phyloP scores from a whole-genome alignment of 2,329 filamentous ascomycete genomes.

The Cercospora zeae-maydis region DNA sequence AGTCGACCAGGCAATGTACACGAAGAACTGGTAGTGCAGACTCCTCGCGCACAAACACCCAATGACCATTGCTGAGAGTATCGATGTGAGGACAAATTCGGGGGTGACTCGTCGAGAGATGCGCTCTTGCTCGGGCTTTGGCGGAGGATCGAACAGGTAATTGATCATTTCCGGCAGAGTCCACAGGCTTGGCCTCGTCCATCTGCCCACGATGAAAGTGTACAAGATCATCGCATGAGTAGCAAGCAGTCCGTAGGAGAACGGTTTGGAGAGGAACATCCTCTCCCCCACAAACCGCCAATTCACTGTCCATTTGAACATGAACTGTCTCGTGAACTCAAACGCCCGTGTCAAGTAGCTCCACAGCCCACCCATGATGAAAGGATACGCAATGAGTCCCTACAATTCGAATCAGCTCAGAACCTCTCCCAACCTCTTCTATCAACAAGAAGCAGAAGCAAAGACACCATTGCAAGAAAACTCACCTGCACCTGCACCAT shows the following conservation, averaged over 20 bases:
- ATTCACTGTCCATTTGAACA: conserved; percentile 98
- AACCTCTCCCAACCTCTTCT: neutral
- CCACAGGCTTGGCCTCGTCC: conserved; percentile 66
- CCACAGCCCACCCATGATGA: conserved; percentile 59
- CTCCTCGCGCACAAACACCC: conserved; percentile 83
- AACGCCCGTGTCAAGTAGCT: conserved; percentile 82
- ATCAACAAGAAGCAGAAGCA: too few relatives aligned
- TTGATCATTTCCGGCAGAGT: conserved; percentile 54
- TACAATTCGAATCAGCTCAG: conserved; percentile 32
- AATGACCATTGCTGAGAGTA: conserved; percentile 72
- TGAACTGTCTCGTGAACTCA: conserved; percentile 83
- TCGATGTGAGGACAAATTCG: conserved; percentile 69
- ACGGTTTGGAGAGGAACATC: conserved; percentile 67
- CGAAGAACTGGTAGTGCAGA: conserved; percentile 93
- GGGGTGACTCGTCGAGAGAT: conserved; percentile 61
- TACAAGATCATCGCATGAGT: conserved; percentile 64
- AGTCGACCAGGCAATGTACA: conserved; percentile 84
- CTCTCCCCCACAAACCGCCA: conserved; percentile 93
- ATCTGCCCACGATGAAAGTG: conserved; percentile 63
- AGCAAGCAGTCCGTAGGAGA: conserved; percentile 64
- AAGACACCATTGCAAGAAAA: too few relatives aligned
- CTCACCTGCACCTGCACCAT: conserved; percentile 75
- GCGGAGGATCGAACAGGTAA: conserved; percentile 46
- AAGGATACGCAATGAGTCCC: conserved; percentile 61
- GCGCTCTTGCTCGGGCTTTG: conserved; percentile 52